phyloP scores from a whole-genome alignment of 345 rosid genomes.

The Microcos paniculata region DNA sequence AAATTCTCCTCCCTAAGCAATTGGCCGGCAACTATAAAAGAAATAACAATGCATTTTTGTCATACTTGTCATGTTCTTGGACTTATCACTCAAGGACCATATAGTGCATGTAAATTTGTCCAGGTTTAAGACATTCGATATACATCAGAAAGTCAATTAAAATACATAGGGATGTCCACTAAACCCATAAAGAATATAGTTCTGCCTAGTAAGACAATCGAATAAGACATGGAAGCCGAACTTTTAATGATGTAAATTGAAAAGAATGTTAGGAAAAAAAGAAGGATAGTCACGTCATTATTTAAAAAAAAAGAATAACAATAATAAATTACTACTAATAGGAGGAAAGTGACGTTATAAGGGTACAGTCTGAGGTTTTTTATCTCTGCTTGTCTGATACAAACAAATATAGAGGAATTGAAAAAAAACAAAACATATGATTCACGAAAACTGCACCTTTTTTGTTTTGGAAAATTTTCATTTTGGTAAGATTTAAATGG shows the following conservation, averaged over 20 bases:
- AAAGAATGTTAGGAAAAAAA: neutral
- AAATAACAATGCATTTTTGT: neutral
- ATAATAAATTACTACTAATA: neutral
- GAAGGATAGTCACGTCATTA: neutral
- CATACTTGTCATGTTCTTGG: neutral
- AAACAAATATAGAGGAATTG: neutral
- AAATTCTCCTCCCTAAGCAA: neutral
- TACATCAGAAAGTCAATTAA: neutral
- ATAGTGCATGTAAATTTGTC: neutral
- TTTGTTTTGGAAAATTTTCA: neutral
- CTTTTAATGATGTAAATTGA: neutral
- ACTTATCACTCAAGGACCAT: neutral
- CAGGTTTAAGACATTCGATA: neutral
- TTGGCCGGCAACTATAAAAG: neutral
- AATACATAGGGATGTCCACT: neutral
- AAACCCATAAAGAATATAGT: neutral
- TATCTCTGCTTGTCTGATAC: neutral
- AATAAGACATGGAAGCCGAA: neutral
- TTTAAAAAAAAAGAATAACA: too few species aligned
- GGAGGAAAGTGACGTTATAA: neutral
- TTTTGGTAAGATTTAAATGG: neutral
- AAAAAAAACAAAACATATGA: neutral
- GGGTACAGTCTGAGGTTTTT: neutral
- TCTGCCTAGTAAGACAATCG: neutral
- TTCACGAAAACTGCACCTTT: neutral